Evolutionary conservation across 2,329 filamentous ascomycete genomes (phyloP), one percentile per base, ranked within the genome.

Genomic region (Cordyceps farinosa): DNA sequence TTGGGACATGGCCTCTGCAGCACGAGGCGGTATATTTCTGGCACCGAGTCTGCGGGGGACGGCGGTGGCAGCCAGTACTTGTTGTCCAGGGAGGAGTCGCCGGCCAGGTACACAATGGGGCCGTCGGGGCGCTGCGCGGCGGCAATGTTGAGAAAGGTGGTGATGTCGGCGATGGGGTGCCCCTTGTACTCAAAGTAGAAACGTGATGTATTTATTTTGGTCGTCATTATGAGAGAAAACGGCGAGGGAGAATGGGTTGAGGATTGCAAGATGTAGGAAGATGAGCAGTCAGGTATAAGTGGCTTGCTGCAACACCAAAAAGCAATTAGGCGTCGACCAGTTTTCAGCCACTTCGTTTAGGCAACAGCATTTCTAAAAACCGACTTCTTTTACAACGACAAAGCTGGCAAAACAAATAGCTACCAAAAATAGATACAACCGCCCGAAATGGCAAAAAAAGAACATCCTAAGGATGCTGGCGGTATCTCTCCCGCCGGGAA

Each of bases 401-500:
- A 3, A 8, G 34, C 22, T 11, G 9, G 6, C 34, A 38, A 10
- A 10, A 42, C n/a, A 11, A 42, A 42, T 1, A 13, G 2, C 2
- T 22, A 22, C 22, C 1, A 22, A 22, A 22, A 22, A 22, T 22
- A 22, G 1, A 1, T 22, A 22, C 22, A 22, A 22, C 22, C 22
- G 1, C 22, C 22, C 22, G 22, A 22, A 54, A 34, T 38, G 34
- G 34, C 34, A 38, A 64, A 60, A 45, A 52, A 8, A 54, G 36
- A 59, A 60, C 53, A 52, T 60, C 62, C 63, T 62, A 47, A 22
- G 61, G 48, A 53, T 59, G 61, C 22, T 63, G 61, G 61, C 54
- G 54, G 54, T 48, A 48, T 30, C 65, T 67, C 66, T 67, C 60
- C 65, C 66, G 66, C 66, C 66, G 64, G 62, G 66, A 67, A 67